Conservation (phyloP, 345 rosid species). For the Physaria fendleri region DNA sequence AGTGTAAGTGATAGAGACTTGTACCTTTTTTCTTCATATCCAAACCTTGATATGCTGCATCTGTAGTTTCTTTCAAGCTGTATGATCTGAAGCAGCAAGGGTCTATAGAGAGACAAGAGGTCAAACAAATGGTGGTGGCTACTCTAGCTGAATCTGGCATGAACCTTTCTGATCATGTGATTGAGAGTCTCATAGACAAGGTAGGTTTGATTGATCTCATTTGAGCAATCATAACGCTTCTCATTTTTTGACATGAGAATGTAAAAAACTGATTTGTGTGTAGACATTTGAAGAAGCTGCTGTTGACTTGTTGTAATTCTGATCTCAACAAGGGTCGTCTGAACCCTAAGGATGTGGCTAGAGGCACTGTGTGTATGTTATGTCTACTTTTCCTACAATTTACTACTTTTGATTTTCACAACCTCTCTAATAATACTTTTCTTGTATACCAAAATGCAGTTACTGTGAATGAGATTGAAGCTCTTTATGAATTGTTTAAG, state of each 20-base stretch:
- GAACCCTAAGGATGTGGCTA: slow-evolving; percentile 61
- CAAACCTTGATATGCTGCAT: not conserved
- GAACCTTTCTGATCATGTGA: slow-evolving; percentile 65
- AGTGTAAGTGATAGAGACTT: slow-evolving; percentile 24
- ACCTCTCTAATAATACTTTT: no score
- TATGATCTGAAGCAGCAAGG: slow-evolving; percentile 87
- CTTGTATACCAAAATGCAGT: no score
- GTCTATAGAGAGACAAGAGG: slow-evolving; percentile 78
- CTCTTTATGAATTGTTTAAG: slow-evolving; percentile 77
- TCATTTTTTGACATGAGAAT: no score
- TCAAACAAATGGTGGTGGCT: slow-evolving; percentile 60
- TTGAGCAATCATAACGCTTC: no score
- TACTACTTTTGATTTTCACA: not conserved
- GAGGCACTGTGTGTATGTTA: slow-evolving; percentile 78
- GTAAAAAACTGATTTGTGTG: slow-evolving; percentile 13
- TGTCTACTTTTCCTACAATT: slow-evolving; percentile 19
- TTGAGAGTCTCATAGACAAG: slow-evolving; percentile 78
- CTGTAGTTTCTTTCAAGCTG: slow-evolving; percentile 79
- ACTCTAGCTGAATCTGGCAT: slow-evolving; percentile 78
- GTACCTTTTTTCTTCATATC: not conserved
- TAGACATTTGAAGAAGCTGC: slow-evolving; percentile 71
- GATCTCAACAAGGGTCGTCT: slow-evolving; percentile 45
- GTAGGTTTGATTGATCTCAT: no score
- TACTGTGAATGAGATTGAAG: slow-evolving; percentile 86
- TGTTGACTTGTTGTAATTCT: slow-evolving; percentile 53